Base-by-base conservation (phyloP, 2,329 filamentous ascomycete species). In the Aspergillus versicolor region DNA sequence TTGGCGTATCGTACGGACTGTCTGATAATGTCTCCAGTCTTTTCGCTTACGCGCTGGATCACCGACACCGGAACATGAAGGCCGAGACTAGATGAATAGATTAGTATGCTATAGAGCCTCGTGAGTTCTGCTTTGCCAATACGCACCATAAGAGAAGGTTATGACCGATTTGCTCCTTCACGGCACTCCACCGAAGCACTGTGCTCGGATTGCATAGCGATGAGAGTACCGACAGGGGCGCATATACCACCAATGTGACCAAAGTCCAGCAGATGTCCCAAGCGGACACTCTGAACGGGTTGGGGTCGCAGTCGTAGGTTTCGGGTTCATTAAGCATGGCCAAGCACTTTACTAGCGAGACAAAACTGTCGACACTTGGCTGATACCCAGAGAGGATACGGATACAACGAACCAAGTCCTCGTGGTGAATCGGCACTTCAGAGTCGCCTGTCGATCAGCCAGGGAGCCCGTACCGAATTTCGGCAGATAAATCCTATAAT, bases 241-340 rank as follows among this genome's bases (percentile, higher is more conserved):
- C 55, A 49, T 49, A 53, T 41, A 57, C 34, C 38, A 47, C 32
- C 32, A 57, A 38, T 13, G 43, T 42, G 21, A 57, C 27, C 21
- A 57, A 15, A 2, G 55, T 44, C 32, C 27, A 38, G 38, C 49
- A 53, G 45, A 57, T 52, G n/a, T 57, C 55, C 55, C 55, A 53
- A 40, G 45, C 44, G 17, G 55, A 42, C 5, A 57, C 17, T 43
- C 12, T 11, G 9, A 32, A 24, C 24, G 44, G 24, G 8, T 53
- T 49, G n/a, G 30, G 38, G n/a, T 53, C 44, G 38, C 21, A 30
- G 15, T 38, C 38, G 32, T 41, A 19, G 15, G 45, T 11, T 47
- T 47, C 13, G 30, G 45, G 11, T 3, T 47, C 5, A 19, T 30
- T 11, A 11, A 30, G 27, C 27, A 30, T 30, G 27, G 27, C 27